A percentile compares a stretch with the other conserved stretches of the same genome.
These are phyloP conservation scores for Pseudogymnoascus sp. DNA, from an alignment of 2,329 filamentous ascomycete species.

Conservation along the genomic window DNA sequence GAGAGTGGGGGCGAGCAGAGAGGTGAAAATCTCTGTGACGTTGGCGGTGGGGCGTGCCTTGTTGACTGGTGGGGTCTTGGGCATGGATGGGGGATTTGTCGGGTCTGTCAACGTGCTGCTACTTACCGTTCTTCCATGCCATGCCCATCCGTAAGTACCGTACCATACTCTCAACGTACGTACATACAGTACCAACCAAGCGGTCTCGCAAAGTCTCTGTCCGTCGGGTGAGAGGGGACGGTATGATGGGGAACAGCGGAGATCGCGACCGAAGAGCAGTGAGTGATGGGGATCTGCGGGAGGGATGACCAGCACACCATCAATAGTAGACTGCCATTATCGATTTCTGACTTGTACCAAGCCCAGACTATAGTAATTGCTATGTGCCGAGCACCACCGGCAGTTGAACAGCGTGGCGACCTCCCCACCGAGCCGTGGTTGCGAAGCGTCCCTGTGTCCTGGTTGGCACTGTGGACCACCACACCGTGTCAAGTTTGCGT, in stretches of 20 bases:
- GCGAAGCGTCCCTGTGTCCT: background rate
- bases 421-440: background rate
- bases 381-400: background rate
- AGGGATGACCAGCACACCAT: background rate
- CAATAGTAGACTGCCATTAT: background rate
- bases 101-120: background rate
- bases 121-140: background rate
- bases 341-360: background rate
- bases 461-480: background rate
- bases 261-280: background rate
- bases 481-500: background rate
- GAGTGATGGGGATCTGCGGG: background rate
- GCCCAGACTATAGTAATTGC: background rate
- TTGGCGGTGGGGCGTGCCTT: background rate
- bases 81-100: background rate
- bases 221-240: background rate
- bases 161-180: background rate
- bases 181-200: too few relatives aligned
- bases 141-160: background rate
- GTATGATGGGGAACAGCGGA: background rate
- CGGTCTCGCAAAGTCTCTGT: background rate
- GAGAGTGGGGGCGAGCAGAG: background rate
- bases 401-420: background rate
- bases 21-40: background rate
- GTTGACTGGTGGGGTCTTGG: background rate